Evolutionary conservation across 768 basidiomycete species (phyloP), one percentile per base, ranked within the genome.

Genomic region (Boletellus emodensis): DNA sequence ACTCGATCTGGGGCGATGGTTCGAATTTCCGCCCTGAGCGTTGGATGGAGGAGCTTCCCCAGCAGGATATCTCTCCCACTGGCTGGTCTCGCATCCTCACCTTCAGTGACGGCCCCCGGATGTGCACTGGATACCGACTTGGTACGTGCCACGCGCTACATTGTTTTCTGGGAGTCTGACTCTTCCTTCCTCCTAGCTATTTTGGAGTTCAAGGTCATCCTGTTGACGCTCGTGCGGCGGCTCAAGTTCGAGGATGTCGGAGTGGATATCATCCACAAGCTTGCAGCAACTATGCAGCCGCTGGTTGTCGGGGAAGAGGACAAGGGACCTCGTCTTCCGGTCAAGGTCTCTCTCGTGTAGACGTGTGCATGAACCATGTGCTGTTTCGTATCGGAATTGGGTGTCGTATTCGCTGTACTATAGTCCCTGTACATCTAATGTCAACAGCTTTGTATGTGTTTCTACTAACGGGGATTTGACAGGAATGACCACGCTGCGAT

Each of bases 251-350:
- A 41, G 15, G 52, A 52, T 2, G 11, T 22, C 2, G 35, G 39
- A 2, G 50, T 20, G 6, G 3, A 15, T 11, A 50, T 49, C 9
- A 12, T 40, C n/a, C 15, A 14, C 24, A 44, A 40, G n/a, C 13
- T 36, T 4, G 52, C 49, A 3, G 52, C 52, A n/a, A 53, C 43
- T 18, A 41, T 52, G 49, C 52, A 53, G 40, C 49, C 43, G 9
- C 20, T 53, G 20, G 44, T 52, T n/a, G 38, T 44, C 4, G 48
- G 52, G 28, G 48, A 51, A n/a, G 48, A 51, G 20, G 10, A 40
- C 22, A 44, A 11, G 15, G 52, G 42, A 3, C 48, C 52, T 13
- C 43, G 39, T 36, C 50, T 53, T 3, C 44, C 52, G 3, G 28
- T 53, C 28, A 49, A 24, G 8, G 3, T 39, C 24, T 42, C 35